Base-by-base conservation (phyloP, 208 protist species). In the Porcisia hertigi region DNA sequence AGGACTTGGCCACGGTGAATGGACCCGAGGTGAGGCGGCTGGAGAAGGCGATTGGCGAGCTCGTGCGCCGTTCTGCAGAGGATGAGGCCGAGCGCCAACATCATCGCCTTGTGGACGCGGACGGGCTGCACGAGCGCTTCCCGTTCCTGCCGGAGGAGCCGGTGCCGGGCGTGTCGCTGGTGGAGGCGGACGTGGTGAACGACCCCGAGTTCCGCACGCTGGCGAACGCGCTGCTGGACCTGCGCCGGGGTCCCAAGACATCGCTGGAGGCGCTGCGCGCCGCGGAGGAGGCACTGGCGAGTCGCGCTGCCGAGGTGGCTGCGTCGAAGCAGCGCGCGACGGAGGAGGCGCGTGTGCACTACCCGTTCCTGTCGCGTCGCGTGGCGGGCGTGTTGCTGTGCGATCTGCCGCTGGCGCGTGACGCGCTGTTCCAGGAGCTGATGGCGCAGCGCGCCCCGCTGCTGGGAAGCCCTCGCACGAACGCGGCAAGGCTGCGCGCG, bases 171-270 rank as follows among this genome's bases (percentile, higher is more conserved):
- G 75, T 87, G 16, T 23, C 77, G 65, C 75, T 87, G 36, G 81
- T 49, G 20, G 84, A 85, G 53, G 81, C 82, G 2, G 84, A 75
- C 34, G 74, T 89, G 47, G 30, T 83, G 66, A 67, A 77, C 34
- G 83, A 89, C 76, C 59, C 84, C 54, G 80, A 77, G 82, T 92
- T 88, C 76, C 81, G 87, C 53, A 67, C 69, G 16, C 63, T 83
- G 59, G 75, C 85, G 36, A 87, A 81, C 62, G 80, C 57, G 54
- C 75, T 88, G 65, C 74, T 71, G n/a, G 82, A 82, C 18, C 63
- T 89, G 76, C 75, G 76, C 18, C 14, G 41, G 66, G 82, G 62
- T 4, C 36, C 71, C 63, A 52, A 73, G 4, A 20, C 60, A 7
- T 79, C 82, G 39, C 39, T 67, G 54, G 65, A 63, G 73, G 84